Evolutionary conservation across 2,329 filamentous ascomycete genomes (phyloP).

Genomic region (Fusarium sarcochroum): DNA sequence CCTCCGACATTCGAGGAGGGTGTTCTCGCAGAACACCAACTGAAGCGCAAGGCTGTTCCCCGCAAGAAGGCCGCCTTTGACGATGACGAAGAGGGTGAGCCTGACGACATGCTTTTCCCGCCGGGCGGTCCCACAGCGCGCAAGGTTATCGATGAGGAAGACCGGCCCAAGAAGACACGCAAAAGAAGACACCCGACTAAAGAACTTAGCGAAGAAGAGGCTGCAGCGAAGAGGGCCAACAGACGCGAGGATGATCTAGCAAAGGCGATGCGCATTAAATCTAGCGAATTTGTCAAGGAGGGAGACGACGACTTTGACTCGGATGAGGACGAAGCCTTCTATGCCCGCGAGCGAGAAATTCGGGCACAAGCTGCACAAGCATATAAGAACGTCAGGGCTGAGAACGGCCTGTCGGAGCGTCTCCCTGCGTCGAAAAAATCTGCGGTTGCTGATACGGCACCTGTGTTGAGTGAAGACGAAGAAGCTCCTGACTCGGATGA

Average conservation of each 20-base stretch:
- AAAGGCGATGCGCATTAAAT: conserved; percentile 86
- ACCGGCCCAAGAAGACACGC: conserved; percentile 64
- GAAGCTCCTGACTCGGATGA: conserved; percentile 34
- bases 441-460: conserved; percentile 1
- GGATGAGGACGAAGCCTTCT: conserved; percentile 80
- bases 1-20: conserved; percentile 84
- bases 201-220: conserved; percentile 71
- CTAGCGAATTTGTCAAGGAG: conserved; percentile 82
- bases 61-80: conserved; percentile 75
- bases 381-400: conserved; percentile 44
- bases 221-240: conserved; percentile 72
- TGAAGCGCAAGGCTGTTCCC: conserved; percentile 77
- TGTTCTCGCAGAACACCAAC: conserved; percentile 79
- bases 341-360: conserved; percentile 75
- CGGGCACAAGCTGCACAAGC: conserved; percentile 66
- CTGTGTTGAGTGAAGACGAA: conserved; percentile 3
- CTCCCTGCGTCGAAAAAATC: conserved; percentile 48
- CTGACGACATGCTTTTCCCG: conserved; percentile 75
- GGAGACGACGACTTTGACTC: conserved; percentile 92
- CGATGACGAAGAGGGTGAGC: conserved; percentile 73
- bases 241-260: conserved; percentile 77
- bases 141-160: conserved; percentile 68
- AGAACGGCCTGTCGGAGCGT: conserved; percentile 18
- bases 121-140: conserved; percentile 74
- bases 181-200: conserved; percentile 64